These are phyloP conservation scores for Bifiguratus adelaidae DNA, from an alignment of 192 early-diverging fungal species.

Conservation along the genomic window DNA sequence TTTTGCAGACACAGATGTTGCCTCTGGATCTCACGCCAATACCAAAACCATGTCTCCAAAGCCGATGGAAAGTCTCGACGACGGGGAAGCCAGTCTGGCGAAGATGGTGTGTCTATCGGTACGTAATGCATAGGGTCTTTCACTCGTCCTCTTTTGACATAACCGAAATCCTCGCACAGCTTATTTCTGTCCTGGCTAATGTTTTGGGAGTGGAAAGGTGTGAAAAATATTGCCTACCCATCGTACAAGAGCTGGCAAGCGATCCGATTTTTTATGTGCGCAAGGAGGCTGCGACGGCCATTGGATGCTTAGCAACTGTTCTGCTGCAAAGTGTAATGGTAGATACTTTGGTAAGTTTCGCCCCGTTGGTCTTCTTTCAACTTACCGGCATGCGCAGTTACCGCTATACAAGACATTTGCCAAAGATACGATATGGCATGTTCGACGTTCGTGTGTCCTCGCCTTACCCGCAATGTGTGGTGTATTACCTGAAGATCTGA, in stretches of 20 bases:
- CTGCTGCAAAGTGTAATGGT: conserved; percentile 15
- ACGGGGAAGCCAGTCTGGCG: conserved; percentile 19
- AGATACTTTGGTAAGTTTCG: conserved; percentile 18
- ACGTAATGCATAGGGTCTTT: background rate
- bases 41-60: too few species aligned
- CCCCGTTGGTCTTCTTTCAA: background rate
- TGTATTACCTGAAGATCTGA: conserved; percentile 32
- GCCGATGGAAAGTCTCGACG: conserved; percentile 7
- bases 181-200: conserved; percentile 31
- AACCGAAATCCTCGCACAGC: conserved; percentile 13
- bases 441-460: conserved; percentile 39
- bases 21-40: too few species aligned
- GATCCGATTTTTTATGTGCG: conserved; percentile 45
- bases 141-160: background rate
- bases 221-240: conserved; percentile 28
- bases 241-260: conserved; percentile 29
- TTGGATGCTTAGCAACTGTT: conserved; percentile 25
- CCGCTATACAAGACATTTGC: conserved; percentile 40
- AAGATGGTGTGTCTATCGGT: conserved; percentile 27
- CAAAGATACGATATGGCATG: conserved; percentile 46
- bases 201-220: conserved; percentile 35
- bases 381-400: conserved; percentile 7
- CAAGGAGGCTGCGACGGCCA: conserved; percentile 33
- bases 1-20: too few species aligned
- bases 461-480: conserved; percentile 30